Evolutionary conservation across 1,139 yeast species (phyloP).

Genomic region (Geotrichum candidum): DNA sequence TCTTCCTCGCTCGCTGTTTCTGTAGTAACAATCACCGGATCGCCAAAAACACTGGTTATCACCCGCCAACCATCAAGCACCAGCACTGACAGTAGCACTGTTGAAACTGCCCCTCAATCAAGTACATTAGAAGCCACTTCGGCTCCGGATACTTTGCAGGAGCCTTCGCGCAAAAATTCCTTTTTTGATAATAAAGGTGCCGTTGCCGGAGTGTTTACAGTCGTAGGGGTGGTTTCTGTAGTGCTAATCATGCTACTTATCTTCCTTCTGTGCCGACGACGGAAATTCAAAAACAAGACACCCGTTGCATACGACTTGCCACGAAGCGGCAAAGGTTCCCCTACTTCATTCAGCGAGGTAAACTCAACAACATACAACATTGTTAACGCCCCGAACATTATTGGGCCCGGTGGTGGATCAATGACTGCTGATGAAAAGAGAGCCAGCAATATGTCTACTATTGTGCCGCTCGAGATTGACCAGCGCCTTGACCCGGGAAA

Average conservation of each 20-base stretch:
- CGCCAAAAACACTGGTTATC: constrained; percentile 20
- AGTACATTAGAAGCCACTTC: not conserved
- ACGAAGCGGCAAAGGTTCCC: constrained; percentile 16
- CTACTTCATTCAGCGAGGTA: constrained; percentile 9
- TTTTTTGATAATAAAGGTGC: constrained; percentile 56
- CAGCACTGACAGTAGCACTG: constrained; percentile 9
- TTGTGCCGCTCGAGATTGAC: constrained; percentile 52
- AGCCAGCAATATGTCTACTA: constrained; percentile 23
- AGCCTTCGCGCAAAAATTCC: constrained; percentile 13
- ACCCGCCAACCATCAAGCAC: constrained; percentile 14
- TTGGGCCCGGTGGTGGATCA: not conserved
- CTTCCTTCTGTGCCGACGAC: constrained; percentile 26
- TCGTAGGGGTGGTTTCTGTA: constrained; percentile 52
- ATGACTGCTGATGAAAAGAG: not conserved
- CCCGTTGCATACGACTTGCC: constrained; percentile 16
- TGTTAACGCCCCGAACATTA: not conserved
- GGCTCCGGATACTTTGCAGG: constrained; percentile 31
- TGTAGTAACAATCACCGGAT: constrained; percentile 25
- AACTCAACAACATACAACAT: constrained; percentile 6
- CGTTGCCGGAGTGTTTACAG: constrained; percentile 70
- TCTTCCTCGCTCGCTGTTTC: constrained; percentile 19
- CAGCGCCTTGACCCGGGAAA: constrained; percentile 63
- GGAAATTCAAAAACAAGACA: constrained; percentile 22
- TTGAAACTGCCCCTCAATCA: not conserved
- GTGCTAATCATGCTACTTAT: constrained; percentile 37